Conservation (phyloP, 768 basidiomycete species). For the Pilatotrama ljubarskyi region DNA sequence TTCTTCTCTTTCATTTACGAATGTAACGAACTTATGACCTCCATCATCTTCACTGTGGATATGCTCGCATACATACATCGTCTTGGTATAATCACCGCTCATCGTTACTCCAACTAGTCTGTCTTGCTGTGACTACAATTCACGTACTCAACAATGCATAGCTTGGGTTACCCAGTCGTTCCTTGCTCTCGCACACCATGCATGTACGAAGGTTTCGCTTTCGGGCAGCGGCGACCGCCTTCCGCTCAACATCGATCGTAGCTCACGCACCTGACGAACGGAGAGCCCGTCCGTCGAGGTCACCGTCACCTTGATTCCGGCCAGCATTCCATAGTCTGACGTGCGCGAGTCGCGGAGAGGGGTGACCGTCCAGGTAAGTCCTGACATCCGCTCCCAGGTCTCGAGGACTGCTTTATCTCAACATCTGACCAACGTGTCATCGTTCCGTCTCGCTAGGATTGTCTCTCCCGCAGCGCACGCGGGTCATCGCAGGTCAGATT, state of each 20-base stretch:
- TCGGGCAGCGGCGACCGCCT: too few relatives aligned
- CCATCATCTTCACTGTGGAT: slow-evolving; percentile 13
- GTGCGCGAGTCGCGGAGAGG: background rate
- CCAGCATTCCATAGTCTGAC: background rate
- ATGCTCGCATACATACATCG: slow-evolving; percentile 17
- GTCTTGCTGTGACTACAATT: slow-evolving; percentile 1
- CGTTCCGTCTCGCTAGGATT: too few relatives aligned
- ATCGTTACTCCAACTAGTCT: slow-evolving; percentile 11
- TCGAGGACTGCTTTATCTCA: background rate
- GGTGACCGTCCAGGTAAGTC: background rate
- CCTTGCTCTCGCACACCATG: background rate
- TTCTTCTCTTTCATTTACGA: slow-evolving; percentile 15
- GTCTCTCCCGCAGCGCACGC: too few relatives aligned
- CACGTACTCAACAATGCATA: slow-evolving; percentile 7
- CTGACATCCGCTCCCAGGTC: background rate
- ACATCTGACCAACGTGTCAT: background rate
- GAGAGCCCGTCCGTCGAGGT: background rate
- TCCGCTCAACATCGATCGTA: too few relatives aligned
- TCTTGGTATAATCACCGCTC: slow-evolving; percentile 18
- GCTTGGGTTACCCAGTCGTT: slow-evolving; percentile 6
- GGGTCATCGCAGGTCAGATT: too few relatives aligned
- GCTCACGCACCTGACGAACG: too few relatives aligned
- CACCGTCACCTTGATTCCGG: background rate
- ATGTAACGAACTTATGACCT: slow-evolving; percentile 21
- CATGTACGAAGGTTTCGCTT: background rate